Conservation (phyloP, 75 land plant genomes). For the Cryptomeria japonica region DNA sequence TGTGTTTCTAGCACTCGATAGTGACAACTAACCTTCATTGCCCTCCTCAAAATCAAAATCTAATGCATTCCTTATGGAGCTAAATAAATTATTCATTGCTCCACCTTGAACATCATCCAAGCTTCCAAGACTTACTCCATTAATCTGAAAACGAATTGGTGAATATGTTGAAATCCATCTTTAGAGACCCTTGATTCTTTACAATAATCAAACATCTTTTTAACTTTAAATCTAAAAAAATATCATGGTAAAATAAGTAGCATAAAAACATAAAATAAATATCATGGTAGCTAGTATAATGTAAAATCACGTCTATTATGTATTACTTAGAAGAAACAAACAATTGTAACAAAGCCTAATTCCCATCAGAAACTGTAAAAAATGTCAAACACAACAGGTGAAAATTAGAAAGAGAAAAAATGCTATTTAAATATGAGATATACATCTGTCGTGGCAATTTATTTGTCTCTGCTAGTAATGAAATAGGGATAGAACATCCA, state of each 20-base stretch:
- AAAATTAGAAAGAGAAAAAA: not conserved
- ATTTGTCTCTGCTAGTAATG: not conserved
- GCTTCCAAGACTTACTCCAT: constrained; percentile 71
- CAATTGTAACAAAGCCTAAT: not conserved
- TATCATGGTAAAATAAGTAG: not conserved
- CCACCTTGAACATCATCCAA: constrained; percentile 87
- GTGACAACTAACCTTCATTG: constrained; percentile 60
- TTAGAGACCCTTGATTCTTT: not conserved
- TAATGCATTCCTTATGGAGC: constrained; percentile 68
- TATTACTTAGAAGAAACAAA: not conserved
- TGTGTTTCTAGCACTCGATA: not conserved
- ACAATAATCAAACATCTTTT: not conserved
- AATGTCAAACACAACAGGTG: not conserved
- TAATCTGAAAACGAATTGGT: constrained; percentile 48
- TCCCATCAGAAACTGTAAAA: not conserved
- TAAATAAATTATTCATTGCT: constrained; percentile 66
- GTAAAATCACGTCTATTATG: not conserved
- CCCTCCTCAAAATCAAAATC: constrained; percentile 95
- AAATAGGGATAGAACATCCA: not conserved
- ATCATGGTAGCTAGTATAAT: not conserved
- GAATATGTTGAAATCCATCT: not conserved
- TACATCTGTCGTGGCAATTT: not conserved
- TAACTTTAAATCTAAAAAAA: not conserved
- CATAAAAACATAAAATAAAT: not conserved
- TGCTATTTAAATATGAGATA: not conserved